These are phyloP conservation scores for Candida sonorensis DNA, from an alignment of 805 yeast species.

Conservation along the genomic window DNA sequence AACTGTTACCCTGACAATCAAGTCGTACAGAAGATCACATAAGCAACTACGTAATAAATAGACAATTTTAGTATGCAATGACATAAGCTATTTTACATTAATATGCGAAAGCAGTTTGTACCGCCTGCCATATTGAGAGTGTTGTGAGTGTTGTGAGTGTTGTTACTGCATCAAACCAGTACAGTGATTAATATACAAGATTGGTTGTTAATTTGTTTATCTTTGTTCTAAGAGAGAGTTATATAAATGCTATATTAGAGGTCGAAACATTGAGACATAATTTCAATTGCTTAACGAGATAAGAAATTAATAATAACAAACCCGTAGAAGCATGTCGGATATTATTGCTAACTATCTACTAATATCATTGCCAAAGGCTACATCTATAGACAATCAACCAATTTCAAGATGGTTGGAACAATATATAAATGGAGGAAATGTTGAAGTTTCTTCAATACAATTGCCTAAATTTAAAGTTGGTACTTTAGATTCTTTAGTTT, in stretches of 20 bases:
- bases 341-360: slow-evolving; percentile 20
- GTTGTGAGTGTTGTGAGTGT: no score
- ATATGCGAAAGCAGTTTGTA: no score
- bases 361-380: slow-evolving; percentile 24
- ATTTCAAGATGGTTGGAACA: slow-evolving; percentile 45
- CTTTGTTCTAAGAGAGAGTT: no score
- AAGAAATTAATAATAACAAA: not conserved
- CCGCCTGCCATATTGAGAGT: no score
- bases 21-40: no score
- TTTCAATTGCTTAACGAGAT: not conserved
- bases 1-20: no score
- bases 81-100: no score
- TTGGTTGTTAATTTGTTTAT: no score
- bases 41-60: no score
- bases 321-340: slow-evolving; percentile 12
- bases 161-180: no score
- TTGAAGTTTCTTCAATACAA: slow-evolving; percentile 47
- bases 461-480: slow-evolving; percentile 91
- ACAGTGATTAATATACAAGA: no score
- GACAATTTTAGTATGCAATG: no score
- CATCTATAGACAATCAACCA: slow-evolving; percentile 24
- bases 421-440: slow-evolving; percentile 48
- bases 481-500: slow-evolving; percentile 84
- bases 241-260: not conserved
- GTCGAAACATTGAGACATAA: not conserved